Evolutionary conservation across 768 basidiomycete species (phyloP), one percentile per base, ranked within the genome.

Genomic region (Gymnopilus dilepis): DNA sequence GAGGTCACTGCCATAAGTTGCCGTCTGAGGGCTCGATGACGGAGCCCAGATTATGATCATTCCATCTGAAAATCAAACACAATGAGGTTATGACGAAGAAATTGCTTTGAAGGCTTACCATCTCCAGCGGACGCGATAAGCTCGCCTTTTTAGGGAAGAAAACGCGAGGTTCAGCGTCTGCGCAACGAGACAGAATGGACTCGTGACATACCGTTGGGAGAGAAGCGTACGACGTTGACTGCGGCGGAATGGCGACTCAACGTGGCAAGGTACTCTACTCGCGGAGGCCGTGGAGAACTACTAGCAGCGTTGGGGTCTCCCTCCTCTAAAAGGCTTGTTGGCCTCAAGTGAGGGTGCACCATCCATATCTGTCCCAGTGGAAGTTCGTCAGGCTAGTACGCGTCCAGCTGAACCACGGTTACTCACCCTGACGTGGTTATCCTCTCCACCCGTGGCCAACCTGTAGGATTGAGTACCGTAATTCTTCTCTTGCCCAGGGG

Each of bases 1-100:
- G 47, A 89, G 77, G 70, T 95, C 94, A 67, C 88, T 91, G n/a
- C 95, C 95, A 72, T 94, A 97, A 13, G 86, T 84, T 42, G 78
- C 82, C 2, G 86, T 75, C 56, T 89, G 87, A 0, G 94, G 89
- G 31, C 83, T 86, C 22, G 87, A 84, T 3, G 91, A 89, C 8
- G 87, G 93, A 0, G 92, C 88, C 97, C 97, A 99, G 15, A 99
- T 86, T 51, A 99, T 93, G 62, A 99, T 89, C 89, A 96, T 95
- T 12, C 97, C 97, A 77, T 99, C 97, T 97, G 69, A 21, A 33
- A n/a, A 60, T 13, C 6, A 9, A 26, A 13, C 28, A 56, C 34
- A 24, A 37, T 58, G 30, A 24, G 48, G 33, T 56, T 59, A 62
- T 70, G 57, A 59, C 38, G 50, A 15, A 47, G 60, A 61, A 51